Evolutionary conservation across 2,329 filamentous ascomycete species (phyloP), one percentile per base, ranked within the genome.

Genomic region (Rosellinia necatrix): DNA sequence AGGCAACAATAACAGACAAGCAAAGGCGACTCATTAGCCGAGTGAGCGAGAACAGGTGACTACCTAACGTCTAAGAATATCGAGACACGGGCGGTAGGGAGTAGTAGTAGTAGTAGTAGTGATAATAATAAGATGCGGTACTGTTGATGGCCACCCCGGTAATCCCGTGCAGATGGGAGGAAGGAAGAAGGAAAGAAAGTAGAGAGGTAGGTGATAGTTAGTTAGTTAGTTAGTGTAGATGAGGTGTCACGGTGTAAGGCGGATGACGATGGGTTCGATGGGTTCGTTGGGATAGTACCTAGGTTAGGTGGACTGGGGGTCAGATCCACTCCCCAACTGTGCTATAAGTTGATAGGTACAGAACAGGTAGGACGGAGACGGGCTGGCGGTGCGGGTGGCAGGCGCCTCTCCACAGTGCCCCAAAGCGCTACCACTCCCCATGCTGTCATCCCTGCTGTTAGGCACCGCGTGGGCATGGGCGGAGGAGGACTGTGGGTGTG

Each of bases 251-350:
- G 15, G 32, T 17, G 41, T 24, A 54, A 29, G 53, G 49, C 37
- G 32, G 50, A 58, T 60, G 58, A 58, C 54, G 58, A 58, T 53
- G 41, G 32, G 21, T 24, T 25, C 17, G 12, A 42, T n/a, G 38
- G 13, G 5, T n/a, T 51, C 32, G n/a, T 12, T 12, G 22, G 41
- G 30, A 44, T 37, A 38, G 49, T 38, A 57, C n/a, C n/a, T n/a
- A n/a, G n/a, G n/a, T n/a, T n/a, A n/a, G n/a, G n/a, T n/a, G n/a
- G n/a, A n/a, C n/a, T n/a, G n/a, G 24, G 50, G 48, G 42, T 41
- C 42, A n/a, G 12, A 15, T 27, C 4, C 17, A 40, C 38, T n/a
- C n/a, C n/a, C n/a, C n/a, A n/a, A n/a, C n/a, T n/a, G n/a, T n/a
- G n/a, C n/a, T n/a, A n/a, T n/a, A n/a, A n/a, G n/a, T n/a, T n/a